A percentile compares a stretch with the other conserved stretches of the same genome.
Conservation (phyloP, 495 filamentous ascomycete genomes). For the Durotheca rogersii region DNA sequence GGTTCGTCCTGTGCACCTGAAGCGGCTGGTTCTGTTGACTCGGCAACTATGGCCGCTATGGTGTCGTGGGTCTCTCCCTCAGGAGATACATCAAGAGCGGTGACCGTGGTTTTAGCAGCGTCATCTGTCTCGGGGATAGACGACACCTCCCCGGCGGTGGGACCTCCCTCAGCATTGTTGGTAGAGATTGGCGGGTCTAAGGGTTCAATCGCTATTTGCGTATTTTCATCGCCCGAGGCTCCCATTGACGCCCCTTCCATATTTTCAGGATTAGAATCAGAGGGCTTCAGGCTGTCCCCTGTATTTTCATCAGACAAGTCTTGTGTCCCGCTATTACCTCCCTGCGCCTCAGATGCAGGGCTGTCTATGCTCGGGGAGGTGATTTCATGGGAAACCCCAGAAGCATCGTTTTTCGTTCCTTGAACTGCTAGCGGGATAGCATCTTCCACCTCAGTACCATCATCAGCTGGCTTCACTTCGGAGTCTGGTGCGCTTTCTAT, state of each 20-base stretch:
- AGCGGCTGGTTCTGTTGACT: not conserved
- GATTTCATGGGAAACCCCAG: not conserved
- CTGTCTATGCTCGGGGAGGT: not conserved
- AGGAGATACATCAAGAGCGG: not conserved
- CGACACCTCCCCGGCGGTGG: not conserved
- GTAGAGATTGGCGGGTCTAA: not conserved
- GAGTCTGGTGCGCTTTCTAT: not conserved
- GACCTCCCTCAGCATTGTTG: slow-evolving; percentile 5
- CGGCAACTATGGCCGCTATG: not conserved
- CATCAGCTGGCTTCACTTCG: not conserved
- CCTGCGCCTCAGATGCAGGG: not conserved
- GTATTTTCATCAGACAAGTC: not conserved
- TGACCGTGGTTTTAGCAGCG: not conserved
- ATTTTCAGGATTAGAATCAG: not conserved
- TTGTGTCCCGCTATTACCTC: not conserved
- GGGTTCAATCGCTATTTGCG: not conserved
- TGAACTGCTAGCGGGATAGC: not conserved
- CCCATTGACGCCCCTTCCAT: not conserved
- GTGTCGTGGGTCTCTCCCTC: not conserved
- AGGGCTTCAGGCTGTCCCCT: not conserved
- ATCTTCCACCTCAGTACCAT: not conserved
- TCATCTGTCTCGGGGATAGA: not conserved
- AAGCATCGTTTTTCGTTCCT: not conserved
- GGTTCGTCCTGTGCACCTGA: not conserved
- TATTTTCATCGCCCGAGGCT: not conserved